These are phyloP conservation scores for Ascochyta clinopodiicola DNA, from an alignment of 2,329 filamentous ascomycete genomes.

Conservation along the genomic window DNA sequence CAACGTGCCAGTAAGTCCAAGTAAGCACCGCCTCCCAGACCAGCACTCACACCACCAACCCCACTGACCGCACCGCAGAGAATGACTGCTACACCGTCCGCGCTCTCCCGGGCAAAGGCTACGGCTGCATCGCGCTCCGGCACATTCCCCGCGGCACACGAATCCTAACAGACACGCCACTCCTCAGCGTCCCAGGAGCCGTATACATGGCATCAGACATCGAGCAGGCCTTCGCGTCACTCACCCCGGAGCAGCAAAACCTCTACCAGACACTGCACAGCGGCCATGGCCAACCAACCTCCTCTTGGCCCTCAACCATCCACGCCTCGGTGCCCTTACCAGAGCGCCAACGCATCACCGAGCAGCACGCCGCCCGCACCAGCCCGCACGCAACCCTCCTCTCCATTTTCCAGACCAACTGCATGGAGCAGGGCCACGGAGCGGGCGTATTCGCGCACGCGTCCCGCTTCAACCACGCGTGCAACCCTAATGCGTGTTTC, in stretches of 20 bases:
- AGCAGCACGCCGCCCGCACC: constrained; percentile 42
- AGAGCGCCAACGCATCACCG: constrained; percentile 34
- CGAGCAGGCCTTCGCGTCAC: constrained; percentile 27
- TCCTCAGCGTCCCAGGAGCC: constrained; percentile 43
- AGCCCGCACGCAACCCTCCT: constrained; percentile 27
- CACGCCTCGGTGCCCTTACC: constrained; percentile 22
- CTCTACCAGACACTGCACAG: constrained; percentile 41
- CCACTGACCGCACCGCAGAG: constrained; percentile 6
- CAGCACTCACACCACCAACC: background rate
- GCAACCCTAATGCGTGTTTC: constrained; percentile 50
- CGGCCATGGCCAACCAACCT: constrained; percentile 34
- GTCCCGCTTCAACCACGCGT: constrained; percentile 52
- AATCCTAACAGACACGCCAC: constrained; percentile 50
- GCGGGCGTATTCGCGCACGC: constrained; percentile 47
- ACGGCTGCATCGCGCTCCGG: constrained; percentile 50
- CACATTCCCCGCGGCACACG: constrained; percentile 48
- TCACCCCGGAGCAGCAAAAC: constrained; percentile 26
- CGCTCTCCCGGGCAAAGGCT: constrained; percentile 48
- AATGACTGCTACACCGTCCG: constrained; percentile 42
- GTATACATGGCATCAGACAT: constrained; percentile 46
- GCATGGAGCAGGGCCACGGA: constrained; percentile 44
- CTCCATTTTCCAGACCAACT: constrained; percentile 53
- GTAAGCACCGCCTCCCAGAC: background rate
- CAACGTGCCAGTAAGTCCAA: constrained; percentile 3
- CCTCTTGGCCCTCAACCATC: constrained; percentile 36